A percentile compares a stretch with the other conserved stretches of the same genome.
Conservation (phyloP, 495 filamentous ascomycete species). For the Bathelium albidoporum region DNA sequence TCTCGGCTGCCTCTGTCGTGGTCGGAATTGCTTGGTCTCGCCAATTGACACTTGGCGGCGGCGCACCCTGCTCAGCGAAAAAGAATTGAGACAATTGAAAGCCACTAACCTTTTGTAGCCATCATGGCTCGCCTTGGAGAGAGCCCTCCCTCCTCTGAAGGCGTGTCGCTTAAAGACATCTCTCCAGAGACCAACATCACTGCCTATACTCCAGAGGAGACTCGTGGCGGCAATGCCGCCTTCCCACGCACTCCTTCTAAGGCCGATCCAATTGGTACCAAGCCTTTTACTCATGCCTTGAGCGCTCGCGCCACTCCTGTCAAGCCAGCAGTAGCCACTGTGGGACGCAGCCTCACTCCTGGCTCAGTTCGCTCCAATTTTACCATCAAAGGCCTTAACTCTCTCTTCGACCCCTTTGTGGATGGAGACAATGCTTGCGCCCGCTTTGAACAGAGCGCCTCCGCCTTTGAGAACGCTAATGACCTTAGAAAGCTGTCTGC, state of each 20-base stretch:
- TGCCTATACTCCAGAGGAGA: slow-evolving; percentile 5
- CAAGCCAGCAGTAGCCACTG: not conserved
- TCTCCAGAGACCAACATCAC: slow-evolving; percentile 8
- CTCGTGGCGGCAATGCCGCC: not conserved
- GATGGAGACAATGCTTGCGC: not conserved
- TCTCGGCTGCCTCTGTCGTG: not conserved
- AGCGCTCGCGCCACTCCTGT: not conserved
- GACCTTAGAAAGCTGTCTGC: not conserved
- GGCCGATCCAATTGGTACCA: not conserved
- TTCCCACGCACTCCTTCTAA: not conserved
- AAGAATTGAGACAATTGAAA: not conserved
- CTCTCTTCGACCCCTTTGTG: not conserved
- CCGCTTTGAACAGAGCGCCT: not conserved
- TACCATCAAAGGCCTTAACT: not conserved
- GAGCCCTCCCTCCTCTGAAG: slow-evolving; percentile 5
- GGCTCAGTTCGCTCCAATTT: not conserved
- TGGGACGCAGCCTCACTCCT: not conserved
- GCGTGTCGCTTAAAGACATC: not conserved
- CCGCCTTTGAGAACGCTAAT: not conserved
- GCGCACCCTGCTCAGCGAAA: not conserved
- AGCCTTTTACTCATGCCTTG: not conserved
- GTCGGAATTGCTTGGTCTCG: not conserved
- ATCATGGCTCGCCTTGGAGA: not conserved
- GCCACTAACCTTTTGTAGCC: not conserved
- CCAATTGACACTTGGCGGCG: not conserved